Percentiles rank a stretch among this genome's conserved stretches.
Evolutionary conservation across 2,329 filamentous ascomycete genomes (phyloP).

Genomic region (Verticillium albo-atrum): DNA sequence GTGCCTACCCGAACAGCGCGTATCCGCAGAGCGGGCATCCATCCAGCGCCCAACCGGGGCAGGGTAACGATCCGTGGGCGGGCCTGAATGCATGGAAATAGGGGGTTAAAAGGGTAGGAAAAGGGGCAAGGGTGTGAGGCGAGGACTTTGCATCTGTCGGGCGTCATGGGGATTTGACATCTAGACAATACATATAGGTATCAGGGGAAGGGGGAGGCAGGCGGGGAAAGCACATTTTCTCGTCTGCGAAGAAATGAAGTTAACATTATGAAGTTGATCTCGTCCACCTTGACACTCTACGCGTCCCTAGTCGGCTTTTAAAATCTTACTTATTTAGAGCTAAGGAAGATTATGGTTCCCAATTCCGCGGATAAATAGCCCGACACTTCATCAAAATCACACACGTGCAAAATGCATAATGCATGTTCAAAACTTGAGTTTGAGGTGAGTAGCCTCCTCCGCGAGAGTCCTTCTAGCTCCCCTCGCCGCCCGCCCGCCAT

Average conservation of each 20-base stretch:
- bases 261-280: not conserved
- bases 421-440: not conserved
- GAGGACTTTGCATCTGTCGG: not conserved
- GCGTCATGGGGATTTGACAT: not conserved
- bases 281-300: too few species aligned
- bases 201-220: not conserved
- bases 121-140: not conserved
- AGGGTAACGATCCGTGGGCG: slow-evolving; percentile 41
- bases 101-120: not conserved
- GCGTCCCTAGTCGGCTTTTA: too few species aligned
- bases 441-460: slow-evolving; percentile 32
- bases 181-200: not conserved
- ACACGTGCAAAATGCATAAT: too few species aligned
- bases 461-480: slow-evolving; percentile 15
- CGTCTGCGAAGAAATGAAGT: too few species aligned
- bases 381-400: too few species aligned
- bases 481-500: not conserved
- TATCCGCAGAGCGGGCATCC: slow-evolving; percentile 19
- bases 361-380: too few species aligned
- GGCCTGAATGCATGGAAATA: slow-evolving; percentile 50
- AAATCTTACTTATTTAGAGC: too few species aligned
- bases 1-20: slow-evolving; percentile 19
- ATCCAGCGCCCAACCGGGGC: slow-evolving; percentile 17
- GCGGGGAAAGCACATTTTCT: too few species aligned
- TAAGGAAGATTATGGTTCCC: too few species aligned